Evolutionary conservation across 768 basidiomycete species (phyloP).

Genomic region (Calocybe cyanea): DNA sequence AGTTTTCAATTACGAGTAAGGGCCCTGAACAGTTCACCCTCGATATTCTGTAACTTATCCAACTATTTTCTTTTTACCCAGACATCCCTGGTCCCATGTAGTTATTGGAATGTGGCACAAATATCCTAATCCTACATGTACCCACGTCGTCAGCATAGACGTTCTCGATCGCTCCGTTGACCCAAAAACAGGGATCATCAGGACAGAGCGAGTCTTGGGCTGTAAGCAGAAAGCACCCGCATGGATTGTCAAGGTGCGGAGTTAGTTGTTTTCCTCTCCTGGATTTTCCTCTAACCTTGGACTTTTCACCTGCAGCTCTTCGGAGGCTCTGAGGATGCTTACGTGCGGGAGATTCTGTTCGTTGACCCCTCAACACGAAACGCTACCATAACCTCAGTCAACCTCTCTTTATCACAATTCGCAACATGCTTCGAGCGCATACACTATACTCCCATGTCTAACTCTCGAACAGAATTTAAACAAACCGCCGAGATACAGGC

Average conservation of each 20-base stretch:
- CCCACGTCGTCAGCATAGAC: conserved; percentile 84
- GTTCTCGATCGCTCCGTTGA: conserved; percentile 84
- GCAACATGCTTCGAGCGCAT: conserved; percentile 90
- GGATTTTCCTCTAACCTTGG: conserved; percentile 2
- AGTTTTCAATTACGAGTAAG: conserved; percentile 80
- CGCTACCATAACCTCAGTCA: conserved; percentile 86
- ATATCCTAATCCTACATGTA: conserved; percentile 92
- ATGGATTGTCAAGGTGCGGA: conserved; percentile 89
- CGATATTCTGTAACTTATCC: conserved; percentile 6
- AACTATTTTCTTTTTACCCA: conserved; percentile 27
- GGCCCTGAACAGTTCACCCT: conserved; percentile 16
- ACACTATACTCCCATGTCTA: conserved; percentile 71
- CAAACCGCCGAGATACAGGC: conserved; percentile 94
- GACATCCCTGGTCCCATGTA: conserved; percentile 89
- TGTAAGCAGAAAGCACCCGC: conserved; percentile 88
- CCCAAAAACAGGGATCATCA: conserved; percentile 79
- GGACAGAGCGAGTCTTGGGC: conserved; percentile 86
- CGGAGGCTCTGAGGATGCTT: conserved; percentile 91
- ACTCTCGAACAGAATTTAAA: conserved; percentile 63
- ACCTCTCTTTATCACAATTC: conserved; percentile 93
- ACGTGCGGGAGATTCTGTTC: conserved; percentile 92
- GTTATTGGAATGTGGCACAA: conserved; percentile 93
- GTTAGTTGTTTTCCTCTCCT: not conserved
- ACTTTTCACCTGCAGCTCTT: conserved; percentile 56
- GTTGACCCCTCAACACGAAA: conserved; percentile 79